Evolutionary conservation across 1,284 basidiomycete species (phyloP).

Genomic region (Apiotrichum brassicae): DNA sequence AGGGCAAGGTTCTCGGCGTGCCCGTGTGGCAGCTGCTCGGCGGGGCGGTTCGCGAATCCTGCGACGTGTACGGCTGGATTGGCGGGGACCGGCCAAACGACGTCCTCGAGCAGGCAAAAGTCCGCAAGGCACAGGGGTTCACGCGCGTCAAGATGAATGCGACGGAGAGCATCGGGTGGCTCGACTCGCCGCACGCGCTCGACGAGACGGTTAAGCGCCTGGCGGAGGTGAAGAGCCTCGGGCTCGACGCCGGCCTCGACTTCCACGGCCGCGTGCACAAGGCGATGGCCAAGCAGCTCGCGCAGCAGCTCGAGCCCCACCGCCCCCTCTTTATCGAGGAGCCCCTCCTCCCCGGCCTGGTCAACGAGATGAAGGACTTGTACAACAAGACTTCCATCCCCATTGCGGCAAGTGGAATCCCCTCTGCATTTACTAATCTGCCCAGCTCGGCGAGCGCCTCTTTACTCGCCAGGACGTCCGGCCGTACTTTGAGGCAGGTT

Average conservation of each 20-base stretch:
- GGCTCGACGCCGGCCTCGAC: constrained; percentile 58
- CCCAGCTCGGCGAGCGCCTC: constrained; percentile 60
- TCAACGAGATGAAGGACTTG: constrained; percentile 48
- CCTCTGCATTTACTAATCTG: not conserved
- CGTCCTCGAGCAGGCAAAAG: constrained; percentile 57
- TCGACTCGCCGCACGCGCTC: constrained; percentile 52
- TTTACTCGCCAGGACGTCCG: constrained; percentile 64
- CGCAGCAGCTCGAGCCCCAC: constrained; percentile 59
- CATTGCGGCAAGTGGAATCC: constrained; percentile 44
- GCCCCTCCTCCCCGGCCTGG: constrained; percentile 55
- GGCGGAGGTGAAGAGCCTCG: constrained; percentile 58
- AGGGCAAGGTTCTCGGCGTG: constrained; percentile 68
- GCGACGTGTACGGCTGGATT: constrained; percentile 46
- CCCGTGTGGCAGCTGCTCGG: constrained; percentile 69
- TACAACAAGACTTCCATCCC: constrained; percentile 50
- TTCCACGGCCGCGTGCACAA: constrained; percentile 58
- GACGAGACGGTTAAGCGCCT: constrained; percentile 59
- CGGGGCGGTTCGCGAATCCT: constrained; percentile 55
- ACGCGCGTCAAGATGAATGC: constrained; percentile 66
- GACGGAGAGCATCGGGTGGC: constrained; percentile 46
- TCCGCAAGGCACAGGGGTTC: constrained; percentile 63
- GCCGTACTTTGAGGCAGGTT: constrained; percentile 59
- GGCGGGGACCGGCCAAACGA: constrained; percentile 60
- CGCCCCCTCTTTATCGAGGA: constrained; percentile 70
- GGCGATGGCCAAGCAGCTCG: constrained; percentile 70